Evolutionary conservation across 2,329 filamentous ascomycete genomes (phyloP), one percentile per base, ranked within the genome.

Genomic region (Clarireedia homoeocarpa): DNA sequence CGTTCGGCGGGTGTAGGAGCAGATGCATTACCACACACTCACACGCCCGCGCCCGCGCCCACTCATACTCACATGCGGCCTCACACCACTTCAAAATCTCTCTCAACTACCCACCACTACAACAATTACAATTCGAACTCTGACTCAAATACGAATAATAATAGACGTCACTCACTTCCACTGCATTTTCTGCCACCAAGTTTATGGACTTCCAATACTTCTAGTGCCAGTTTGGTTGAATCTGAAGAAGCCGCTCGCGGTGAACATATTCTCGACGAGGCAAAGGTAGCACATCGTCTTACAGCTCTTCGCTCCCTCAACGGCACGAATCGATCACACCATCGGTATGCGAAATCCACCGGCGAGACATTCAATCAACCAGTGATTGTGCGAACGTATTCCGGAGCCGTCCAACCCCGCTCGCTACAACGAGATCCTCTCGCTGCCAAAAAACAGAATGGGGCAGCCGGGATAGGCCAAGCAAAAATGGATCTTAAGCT

Each of bases 301-400:
- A 79, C 78, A 17, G 80, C 81, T 48, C 71, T 85, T 51, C 78
- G 81, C 54, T 78, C 83, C 66, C 73, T 84, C 58, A 84, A 81
- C 61, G 67, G 66, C 57, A 60, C 63, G 27, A 65, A 65, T 59
- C 48, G 55, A 38, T 63, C 66, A 27, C 59, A 61, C 46, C 80
- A 79, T 66, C 77, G 75, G 60, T 81, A 79, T 72, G 72, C 78
- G 58, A 79, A 81, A 67, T 79, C 79, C 24, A 76, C 77, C 12
- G 77, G 78, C 10, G 75, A 81, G 49, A 84, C 81, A 40, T 83
- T 82, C 65, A 83, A 79, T 3, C 81, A 84, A 59, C 83, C 83
- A n/a, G 81, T 85, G 56, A 79, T 85, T 40, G 83, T 85, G 24
- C 77, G 81, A 57, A 85, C 81, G 49, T 85, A 85, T 65, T 81